Conservation (phyloP, 371 early-diverging fungal genomes). For the Encephalitozoon hellem region DNA sequence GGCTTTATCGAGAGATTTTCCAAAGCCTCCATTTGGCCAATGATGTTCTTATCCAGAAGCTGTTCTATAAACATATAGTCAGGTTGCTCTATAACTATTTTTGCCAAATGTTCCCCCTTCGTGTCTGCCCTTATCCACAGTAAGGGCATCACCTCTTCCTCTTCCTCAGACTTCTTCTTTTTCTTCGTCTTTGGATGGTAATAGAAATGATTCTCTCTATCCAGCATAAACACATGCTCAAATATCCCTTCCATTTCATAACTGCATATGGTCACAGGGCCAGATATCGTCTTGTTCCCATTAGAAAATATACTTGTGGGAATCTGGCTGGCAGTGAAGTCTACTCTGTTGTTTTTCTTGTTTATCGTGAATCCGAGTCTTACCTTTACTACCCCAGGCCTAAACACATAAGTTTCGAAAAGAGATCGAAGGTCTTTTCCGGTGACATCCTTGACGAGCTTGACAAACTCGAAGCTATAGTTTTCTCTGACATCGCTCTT, state of each 20-base stretch:
- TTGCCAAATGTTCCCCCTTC: slow-evolving; percentile 79
- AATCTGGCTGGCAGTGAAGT: slow-evolving; percentile 44
- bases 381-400: slow-evolving; percentile 52
- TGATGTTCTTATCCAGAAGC: slow-evolving; percentile 80
- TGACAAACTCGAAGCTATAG: slow-evolving; percentile 53
- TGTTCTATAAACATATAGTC: slow-evolving; percentile 91
- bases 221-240: slow-evolving; percentile 51
- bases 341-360: slow-evolving; percentile 51
- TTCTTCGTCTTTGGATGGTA: slow-evolving; percentile 55
- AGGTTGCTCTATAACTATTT: slow-evolving; percentile 75
- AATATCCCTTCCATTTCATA: slow-evolving; percentile 60
- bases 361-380: slow-evolving; percentile 48
- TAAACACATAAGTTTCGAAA: slow-evolving; percentile 59
- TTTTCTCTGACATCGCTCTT: neutral
- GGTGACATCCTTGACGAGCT: slow-evolving; percentile 57
- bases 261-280: slow-evolving; percentile 41
- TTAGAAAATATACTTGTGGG: slow-evolving; percentile 45
- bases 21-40: slow-evolving; percentile 74
- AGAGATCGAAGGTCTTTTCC: slow-evolving; percentile 58
- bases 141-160: slow-evolving; percentile 64
- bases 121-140: slow-evolving; percentile 93
- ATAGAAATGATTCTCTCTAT: slow-evolving; percentile 29
- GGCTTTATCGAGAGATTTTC: slow-evolving; percentile 31
- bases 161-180: slow-evolving; percentile 51
- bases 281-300: slow-evolving; percentile 34